Conservation (phyloP, 257 asterid species). For the Solanum megistacrolobum region DNA sequence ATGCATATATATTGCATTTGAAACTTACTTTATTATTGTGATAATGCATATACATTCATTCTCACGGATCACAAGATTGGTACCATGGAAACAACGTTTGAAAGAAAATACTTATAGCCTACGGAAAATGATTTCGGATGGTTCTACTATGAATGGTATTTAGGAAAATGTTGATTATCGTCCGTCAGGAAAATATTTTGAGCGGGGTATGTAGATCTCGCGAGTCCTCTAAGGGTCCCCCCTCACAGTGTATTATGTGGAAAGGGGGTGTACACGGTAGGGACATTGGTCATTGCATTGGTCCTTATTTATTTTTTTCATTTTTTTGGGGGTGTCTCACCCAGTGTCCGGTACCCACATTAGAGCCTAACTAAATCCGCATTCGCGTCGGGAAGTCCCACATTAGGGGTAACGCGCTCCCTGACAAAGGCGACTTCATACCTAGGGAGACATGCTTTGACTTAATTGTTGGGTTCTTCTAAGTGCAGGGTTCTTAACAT, state of each 20-base stretch:
- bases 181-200: neutral
- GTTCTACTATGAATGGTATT: neutral
- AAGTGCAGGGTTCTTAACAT: neutral
- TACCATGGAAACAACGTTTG: neutral
- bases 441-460: neutral
- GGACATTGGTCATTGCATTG: neutral
- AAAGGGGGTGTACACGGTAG: neutral
- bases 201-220: neutral
- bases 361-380: neutral
- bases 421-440: neutral
- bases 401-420: neutral
- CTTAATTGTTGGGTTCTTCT: neutral
- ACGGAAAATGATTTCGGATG: neutral
- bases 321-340: neutral
- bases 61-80: neutral
- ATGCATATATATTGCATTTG: neutral
- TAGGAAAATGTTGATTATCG: neutral
- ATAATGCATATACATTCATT: neutral
- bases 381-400: neutral
- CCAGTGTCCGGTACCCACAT: neutral
- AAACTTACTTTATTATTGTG: neutral
- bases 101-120: neutral
- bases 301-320: neutral
- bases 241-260: neutral
- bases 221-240: neutral